Conservation (phyloP, 176 grass and related monocot genomes). For the Avena eriantha region DNA sequence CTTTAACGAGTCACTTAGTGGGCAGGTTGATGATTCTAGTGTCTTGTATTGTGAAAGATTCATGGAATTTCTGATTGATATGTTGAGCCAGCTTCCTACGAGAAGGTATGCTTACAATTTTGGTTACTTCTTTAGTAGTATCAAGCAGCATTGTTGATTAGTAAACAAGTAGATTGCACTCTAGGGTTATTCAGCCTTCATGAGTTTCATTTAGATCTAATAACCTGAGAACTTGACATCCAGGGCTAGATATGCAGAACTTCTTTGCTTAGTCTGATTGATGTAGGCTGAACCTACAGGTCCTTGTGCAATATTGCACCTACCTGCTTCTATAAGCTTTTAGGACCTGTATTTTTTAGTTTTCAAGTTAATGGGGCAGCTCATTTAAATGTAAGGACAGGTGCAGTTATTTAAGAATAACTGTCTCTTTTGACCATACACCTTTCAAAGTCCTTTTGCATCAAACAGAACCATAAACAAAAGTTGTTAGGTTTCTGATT, state of each 20-base stretch:
- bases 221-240: slow-evolving; percentile 28
- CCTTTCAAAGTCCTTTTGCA: background rate
- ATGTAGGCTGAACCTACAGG: background rate
- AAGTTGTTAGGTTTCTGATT: slow-evolving; percentile 7
- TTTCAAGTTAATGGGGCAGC: slow-evolving; percentile 27
- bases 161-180: slow-evolving; percentile 19
- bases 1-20: slow-evolving; percentile 51
- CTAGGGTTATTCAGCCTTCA: background rate
- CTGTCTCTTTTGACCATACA: slow-evolving; percentile 21
- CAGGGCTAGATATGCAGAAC: background rate
- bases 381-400: background rate
- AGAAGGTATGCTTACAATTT: slow-evolving; percentile 62
- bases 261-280: slow-evolving; percentile 2
- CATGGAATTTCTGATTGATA: slow-evolving; percentile 99
- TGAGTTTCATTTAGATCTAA: background rate
- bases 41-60: slow-evolving; percentile 98
- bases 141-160: slow-evolving; percentile 25
- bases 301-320: background rate
- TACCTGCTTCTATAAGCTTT: slow-evolving; percentile 3
- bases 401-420: slow-evolving; percentile 28
- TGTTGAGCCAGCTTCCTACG: slow-evolving; percentile 97
- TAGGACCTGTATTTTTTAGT: slow-evolving; percentile 12
- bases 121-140: slow-evolving; percentile 24
- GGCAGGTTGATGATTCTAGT: slow-evolving; percentile 79
- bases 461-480: slow-evolving; percentile 26